A percentile compares a stretch with the other conserved stretches of the same genome.
phyloP scores from a whole-genome alignment of 2,329 filamentous ascomycete genomes.

The Erysiphe neolycopersici region DNA sequence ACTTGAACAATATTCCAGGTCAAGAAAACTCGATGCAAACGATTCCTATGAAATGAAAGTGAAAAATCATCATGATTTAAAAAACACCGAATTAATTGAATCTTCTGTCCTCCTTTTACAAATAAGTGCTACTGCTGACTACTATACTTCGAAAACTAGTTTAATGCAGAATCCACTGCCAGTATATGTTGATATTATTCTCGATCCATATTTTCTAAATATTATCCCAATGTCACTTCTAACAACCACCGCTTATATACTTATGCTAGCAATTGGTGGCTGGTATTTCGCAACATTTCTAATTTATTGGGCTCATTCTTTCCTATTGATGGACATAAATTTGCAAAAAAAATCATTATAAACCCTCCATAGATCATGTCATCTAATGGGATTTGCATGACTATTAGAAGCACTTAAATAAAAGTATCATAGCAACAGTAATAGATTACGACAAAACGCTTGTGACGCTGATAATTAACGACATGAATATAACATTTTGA shows the following conservation, averaged over 20 bases:
- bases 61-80: background rate
- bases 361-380: background rate
- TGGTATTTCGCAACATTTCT: slow-evolving; percentile 11
- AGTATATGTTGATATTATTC: slow-evolving; percentile 54
- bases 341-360: slow-evolving; percentile 2
- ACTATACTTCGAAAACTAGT: slow-evolving; percentile 45
- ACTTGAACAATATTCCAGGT: too few species aligned
- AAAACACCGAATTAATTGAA: background rate
- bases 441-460: background rate
- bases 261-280: slow-evolving; percentile 24
- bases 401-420: too few species aligned
- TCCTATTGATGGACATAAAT: slow-evolving; percentile 1
- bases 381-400: background rate
- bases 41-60: slow-evolving; percentile 16
- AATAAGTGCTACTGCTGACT: slow-evolving; percentile 55
- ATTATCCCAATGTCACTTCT: slow-evolving; percentile 52
- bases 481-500: too few species aligned
- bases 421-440: background rate
- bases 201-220: slow-evolving; percentile 68
- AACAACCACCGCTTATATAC: slow-evolving; percentile 43
- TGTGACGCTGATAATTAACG: background rate
- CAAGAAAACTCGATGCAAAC: too few species aligned
- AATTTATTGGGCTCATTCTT: slow-evolving; percentile 5
- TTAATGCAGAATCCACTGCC: slow-evolving; percentile 52
- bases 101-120: slow-evolving; percentile 21